Base-by-base conservation (phyloP, 2,329 filamentous ascomycete species). In the Xylaria sp. region DNA sequence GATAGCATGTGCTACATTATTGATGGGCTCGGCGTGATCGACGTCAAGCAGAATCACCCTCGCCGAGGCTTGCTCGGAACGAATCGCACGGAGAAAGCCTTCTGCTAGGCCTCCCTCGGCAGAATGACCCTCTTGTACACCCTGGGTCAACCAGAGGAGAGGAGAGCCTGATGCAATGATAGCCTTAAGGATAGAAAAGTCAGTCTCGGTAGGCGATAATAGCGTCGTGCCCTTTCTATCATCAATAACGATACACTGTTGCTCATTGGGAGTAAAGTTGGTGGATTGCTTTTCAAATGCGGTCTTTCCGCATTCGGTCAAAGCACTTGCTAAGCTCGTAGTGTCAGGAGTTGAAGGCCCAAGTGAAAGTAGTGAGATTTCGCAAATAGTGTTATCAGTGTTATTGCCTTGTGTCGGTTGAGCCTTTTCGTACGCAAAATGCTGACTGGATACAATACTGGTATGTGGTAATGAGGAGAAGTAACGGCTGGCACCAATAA, bases 61-160 rank as follows among this genome's bases (percentile, higher is more conserved):
- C 2, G 66, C 63, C 3, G 73, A 62, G 27, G 71, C 72, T 25
- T 75, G 71, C 51, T 76, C 73, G 5, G 73, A 76, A 50, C 72
- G 68, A 6, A 76, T 60, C 1, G 63, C 73, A 13, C 75, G 71
- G 16, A 75, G 70, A 32, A 75, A 69, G 37, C 74, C 74, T 40
- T 72, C 69, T n/a, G 66, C 71, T 58, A 75, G 65, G 13, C 70
- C 72, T 21, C 69, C 68, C n/a, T 63, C 62, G 18, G 67, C 50
- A 54, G 35, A 66, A 23, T 50, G 29, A 3, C 73, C 74, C 32
- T 74, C 66, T 27, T 72, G 69, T 8, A 73, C 71, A 10, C 74
- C 74, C 40, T 62, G 48, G 1, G 74, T 75, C 13, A 75, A 35
- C 75, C 74, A 73, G 12, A 74, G 50, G 12, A 70, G 40, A 47